These are phyloP conservation scores for Ajuga chamaepitys DNA, from an alignment of 257 asterid species.

Conservation along the genomic window DNA sequence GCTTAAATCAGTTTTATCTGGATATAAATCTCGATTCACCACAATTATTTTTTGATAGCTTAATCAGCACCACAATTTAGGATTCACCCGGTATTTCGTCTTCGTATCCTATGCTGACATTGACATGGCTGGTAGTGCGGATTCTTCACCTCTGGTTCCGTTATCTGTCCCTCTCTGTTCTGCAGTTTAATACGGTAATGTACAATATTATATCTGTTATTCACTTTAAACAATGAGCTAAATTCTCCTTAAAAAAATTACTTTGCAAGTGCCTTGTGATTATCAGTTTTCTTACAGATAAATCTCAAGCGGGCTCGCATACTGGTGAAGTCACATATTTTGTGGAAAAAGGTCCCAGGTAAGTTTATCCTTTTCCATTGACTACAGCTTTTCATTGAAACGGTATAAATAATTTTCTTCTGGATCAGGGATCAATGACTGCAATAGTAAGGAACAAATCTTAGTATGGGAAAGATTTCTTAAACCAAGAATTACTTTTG, in stretches of 20 bases:
- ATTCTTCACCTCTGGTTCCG: slow-evolving; percentile 92
- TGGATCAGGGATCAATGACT: slow-evolving; percentile 56
- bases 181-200: slow-evolving; percentile 75
- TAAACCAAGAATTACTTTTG: slow-evolving; percentile 66
- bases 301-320: slow-evolving; percentile 95
- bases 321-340: slow-evolving; percentile 69
- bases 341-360: slow-evolving; percentile 59
- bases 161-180: slow-evolving; percentile 76
- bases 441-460: slow-evolving; percentile 82
- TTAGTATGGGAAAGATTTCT: slow-evolving; percentile 68
- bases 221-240: not conserved
- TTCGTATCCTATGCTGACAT: slow-evolving; percentile 53
- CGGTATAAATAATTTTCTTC: not conserved
- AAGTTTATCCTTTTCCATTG: slow-evolving; percentile 11
- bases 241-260: not conserved
- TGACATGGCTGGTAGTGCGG: slow-evolving; percentile 76
- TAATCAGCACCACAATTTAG: slow-evolving; percentile 44
- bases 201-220: not conserved
- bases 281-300: slow-evolving; percentile 53
- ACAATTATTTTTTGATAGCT: slow-evolving; percentile 23
- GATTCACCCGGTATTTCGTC: slow-evolving; percentile 65
- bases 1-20: slow-evolving; percentile 9
- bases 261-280: not conserved
- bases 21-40: slow-evolving; percentile 15
- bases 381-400: not conserved